Conservation (phyloP, 177 flowering plant genomes). For the Vitis hybrid region DNA sequence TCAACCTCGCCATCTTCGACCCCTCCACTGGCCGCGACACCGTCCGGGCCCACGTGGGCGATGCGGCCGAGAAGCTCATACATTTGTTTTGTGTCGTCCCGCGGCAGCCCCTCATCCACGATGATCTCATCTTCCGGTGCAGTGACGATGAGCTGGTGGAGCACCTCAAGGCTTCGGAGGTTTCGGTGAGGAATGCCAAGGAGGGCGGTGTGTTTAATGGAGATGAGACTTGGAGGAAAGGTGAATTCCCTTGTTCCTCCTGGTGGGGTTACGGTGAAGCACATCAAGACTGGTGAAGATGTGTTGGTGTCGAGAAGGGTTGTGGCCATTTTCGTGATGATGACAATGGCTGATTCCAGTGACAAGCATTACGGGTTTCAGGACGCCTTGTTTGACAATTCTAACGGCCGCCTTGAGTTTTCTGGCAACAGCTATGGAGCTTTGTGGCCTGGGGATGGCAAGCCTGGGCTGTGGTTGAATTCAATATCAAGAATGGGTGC, state of each 20-base stretch:
- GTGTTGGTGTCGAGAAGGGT: slow-evolving; percentile 64
- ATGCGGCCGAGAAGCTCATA: slow-evolving; percentile 52
- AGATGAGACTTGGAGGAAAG: slow-evolving; percentile 69
- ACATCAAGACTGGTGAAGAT: slow-evolving; percentile 79
- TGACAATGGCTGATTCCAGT: slow-evolving; percentile 95
- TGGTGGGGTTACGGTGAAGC: slow-evolving; percentile 61
- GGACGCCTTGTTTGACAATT: slow-evolving; percentile 69
- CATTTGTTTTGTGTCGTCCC: slow-evolving; percentile 87
- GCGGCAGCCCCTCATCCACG: slow-evolving; percentile 74
- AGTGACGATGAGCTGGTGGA: slow-evolving; percentile 54
- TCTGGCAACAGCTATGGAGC: slow-evolving; percentile 44
- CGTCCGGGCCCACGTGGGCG: slow-evolving; percentile 68
- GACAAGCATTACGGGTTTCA: slow-evolving; percentile 83
- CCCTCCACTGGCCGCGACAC: slow-evolving; percentile 47
- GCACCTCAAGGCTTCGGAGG: slow-evolving; percentile 55
- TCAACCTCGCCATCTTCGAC: slow-evolving; percentile 79
- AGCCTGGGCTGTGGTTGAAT: slow-evolving; percentile 92
- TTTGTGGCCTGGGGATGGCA: slow-evolving; percentile 95
- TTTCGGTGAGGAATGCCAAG: slow-evolving; percentile 39
- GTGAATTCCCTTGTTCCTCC: slow-evolving; percentile 52
- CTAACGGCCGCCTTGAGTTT: slow-evolving; percentile 63
- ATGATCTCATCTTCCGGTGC: slow-evolving; percentile 68
- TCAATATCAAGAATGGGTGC: slow-evolving; percentile 85
- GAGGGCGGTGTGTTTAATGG: slow-evolving; percentile 33
- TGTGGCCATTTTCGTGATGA: slow-evolving; percentile 62